Percentiles rank a stretch among this genome's conserved stretches.
Conservation (phyloP, 2,329 filamentous ascomycete species). For the Fonsecaea nubica region DNA sequence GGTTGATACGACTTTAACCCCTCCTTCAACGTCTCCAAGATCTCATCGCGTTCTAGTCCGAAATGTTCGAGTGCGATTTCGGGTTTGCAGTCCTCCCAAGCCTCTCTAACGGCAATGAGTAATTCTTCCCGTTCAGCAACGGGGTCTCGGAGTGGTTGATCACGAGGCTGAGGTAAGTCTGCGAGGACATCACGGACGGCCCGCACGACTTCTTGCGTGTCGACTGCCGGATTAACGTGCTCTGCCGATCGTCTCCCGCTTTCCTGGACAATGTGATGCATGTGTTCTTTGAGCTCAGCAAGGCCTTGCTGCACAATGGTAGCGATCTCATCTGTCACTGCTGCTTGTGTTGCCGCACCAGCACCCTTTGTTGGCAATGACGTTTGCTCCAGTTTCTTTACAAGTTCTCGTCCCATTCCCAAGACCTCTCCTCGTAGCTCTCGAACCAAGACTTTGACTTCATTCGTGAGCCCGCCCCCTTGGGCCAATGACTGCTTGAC, state of each 20-base stretch:
- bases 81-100: slow-evolving; percentile 93
- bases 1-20: slow-evolving; percentile 77
- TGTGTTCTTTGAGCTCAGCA: slow-evolving; percentile 80
- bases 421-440: slow-evolving; percentile 91
- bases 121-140: slow-evolving; percentile 80
- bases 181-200: slow-evolving; percentile 77
- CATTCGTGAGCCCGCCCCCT: slow-evolving; percentile 84
- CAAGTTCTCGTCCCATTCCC: slow-evolving; percentile 91
- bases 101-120: slow-evolving; percentile 82
- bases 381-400: slow-evolving; percentile 79
- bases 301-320: slow-evolving; percentile 81
- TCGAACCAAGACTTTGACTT: slow-evolving; percentile 87
- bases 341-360: slow-evolving; percentile 54
- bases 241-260: slow-evolving; percentile 72
- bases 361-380: slow-evolving; percentile 54
- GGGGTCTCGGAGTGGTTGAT: slow-evolving; percentile 58
- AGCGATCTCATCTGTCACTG: slow-evolving; percentile 73
- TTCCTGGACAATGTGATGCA: slow-evolving; percentile 79
- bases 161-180: slow-evolving; percentile 65
- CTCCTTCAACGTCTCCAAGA: slow-evolving; percentile 83
- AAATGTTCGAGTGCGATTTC: slow-evolving; percentile 90
- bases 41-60: slow-evolving; percentile 87
- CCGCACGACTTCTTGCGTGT: slow-evolving; percentile 85
- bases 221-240: slow-evolving; percentile 68
- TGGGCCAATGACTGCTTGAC: slow-evolving; percentile 92